Evolutionary conservation across 176 grass and related monocot species (phyloP), one percentile per base, ranked within the genome.

Genomic region (Eragrostis curvula): DNA sequence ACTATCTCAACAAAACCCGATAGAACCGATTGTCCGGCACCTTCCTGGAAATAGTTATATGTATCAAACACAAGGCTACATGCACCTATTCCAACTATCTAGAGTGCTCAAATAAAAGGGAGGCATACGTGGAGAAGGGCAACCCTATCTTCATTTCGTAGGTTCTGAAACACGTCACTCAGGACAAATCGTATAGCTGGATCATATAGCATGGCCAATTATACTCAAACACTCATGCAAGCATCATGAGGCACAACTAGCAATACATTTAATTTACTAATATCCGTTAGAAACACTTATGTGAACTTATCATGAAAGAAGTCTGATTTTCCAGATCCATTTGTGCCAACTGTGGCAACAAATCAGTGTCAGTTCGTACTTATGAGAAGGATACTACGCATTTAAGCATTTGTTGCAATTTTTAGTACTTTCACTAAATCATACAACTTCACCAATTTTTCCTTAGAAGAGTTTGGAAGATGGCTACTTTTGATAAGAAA

Each of bases 251-350:
- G 49, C 44, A 5, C 16, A 61, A 4, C 32, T 36, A 36, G 32
- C 32, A 36, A 36, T 4, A 36, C 32, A 36, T 36, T 50, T 14
- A 76, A 70, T 65, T n/a, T 9, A 60, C 81, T 68, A 40, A 44
- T 80, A 43, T 70, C 66, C 66, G 77, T 32, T 23, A 70, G 60
- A 24, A 40, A 3, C 21, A 21, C n/a, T 70, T 62, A 20, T 53
- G 18, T 55, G 53, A 67, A 72, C 45, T 88, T 94, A 97, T 92
- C 95, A 85, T 97, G 95, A 84, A 97, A 97, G 68, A 97, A 97
- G 80, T 97, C 94, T 73, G 95, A 94, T 83, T 97, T 97, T 59
- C 95, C 95, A 43, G 95, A 97, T 75, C 95, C 95, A 92, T 97
- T 97, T 75, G 95, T 90, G 15, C 95, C 95, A 85, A 97, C 95